These are phyloP conservation scores for Penicillium sp. DNA, from an alignment of 2,329 filamentous ascomycete species.

Conservation along the genomic window DNA sequence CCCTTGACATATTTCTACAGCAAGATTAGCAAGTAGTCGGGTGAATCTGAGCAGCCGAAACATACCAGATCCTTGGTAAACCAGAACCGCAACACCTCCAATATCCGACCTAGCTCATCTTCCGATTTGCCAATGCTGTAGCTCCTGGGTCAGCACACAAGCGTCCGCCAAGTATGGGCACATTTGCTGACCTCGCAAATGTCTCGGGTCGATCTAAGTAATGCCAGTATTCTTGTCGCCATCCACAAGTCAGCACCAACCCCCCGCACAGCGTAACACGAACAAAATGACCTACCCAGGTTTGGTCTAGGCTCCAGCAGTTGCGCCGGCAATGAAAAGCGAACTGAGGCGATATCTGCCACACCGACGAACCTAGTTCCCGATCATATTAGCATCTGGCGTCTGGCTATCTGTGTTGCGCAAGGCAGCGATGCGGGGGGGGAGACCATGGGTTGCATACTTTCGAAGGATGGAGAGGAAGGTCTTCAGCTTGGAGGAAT, in stretches of 20 bases:
- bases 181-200: slow-evolving; percentile 60
- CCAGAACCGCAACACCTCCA: slow-evolving; percentile 94
- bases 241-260: slow-evolving; percentile 14
- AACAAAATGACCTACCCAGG: slow-evolving; percentile 54
- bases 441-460: slow-evolving; percentile 53
- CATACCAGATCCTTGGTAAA: slow-evolving; percentile 88
- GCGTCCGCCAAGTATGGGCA: slow-evolving; percentile 16
- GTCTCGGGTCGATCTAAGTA: slow-evolving; percentile 94
- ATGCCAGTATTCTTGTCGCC: slow-evolving; percentile 82
- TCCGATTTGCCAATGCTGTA: slow-evolving; percentile 78
- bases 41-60: slow-evolving; percentile 4
- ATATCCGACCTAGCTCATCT: slow-evolving; percentile 86
- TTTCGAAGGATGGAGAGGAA: slow-evolving; percentile 85
- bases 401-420: neutral
- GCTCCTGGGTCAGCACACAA: slow-evolving; percentile 37
- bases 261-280: slow-evolving; percentile 2
- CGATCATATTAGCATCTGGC: slow-evolving; percentile 3
- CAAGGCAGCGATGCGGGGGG: neutral
- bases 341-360: slow-evolving; percentile 87
- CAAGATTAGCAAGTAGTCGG: slow-evolving; percentile 17
- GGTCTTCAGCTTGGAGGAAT: slow-evolving; percentile 83
- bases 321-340: slow-evolving; percentile 93
- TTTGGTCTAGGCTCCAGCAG: slow-evolving; percentile 95
- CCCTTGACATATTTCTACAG: slow-evolving; percentile 90
- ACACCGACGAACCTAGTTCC: slow-evolving; percentile 83